Percentiles rank a stretch among this genome's conserved stretches.
Conservation (phyloP, 2,329 filamentous ascomycete species). For the Penicillium verrucosum region DNA sequence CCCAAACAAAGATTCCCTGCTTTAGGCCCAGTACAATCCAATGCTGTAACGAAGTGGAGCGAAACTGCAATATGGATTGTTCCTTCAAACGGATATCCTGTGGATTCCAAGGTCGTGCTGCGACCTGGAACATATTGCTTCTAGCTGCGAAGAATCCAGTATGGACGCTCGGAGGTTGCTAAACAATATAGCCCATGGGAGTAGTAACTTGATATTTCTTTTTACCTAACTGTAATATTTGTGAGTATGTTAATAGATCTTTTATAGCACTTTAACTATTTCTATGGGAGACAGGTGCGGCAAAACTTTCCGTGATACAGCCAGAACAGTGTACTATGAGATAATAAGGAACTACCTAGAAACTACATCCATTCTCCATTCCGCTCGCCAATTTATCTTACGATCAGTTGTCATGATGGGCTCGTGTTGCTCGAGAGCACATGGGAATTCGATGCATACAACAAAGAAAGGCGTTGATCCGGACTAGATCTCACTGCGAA, state of each 20-base stretch:
- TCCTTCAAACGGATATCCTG: background rate
- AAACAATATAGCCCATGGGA: background rate
- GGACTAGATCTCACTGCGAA: background rate
- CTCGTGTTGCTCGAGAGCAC: background rate
- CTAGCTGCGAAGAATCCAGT: no score
- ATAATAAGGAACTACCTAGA: background rate
- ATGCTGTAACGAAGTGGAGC: background rate
- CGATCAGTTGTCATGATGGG: background rate
- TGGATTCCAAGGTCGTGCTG: background rate
- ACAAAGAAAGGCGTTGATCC: background rate
- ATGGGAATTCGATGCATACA: background rate
- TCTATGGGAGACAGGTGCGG: background rate
- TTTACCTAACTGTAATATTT: background rate
- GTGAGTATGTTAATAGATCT: background rate
- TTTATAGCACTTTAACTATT: background rate
- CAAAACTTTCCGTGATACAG: background rate
- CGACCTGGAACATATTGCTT: background rate
- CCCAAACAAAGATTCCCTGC: background rate
- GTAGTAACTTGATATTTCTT: background rate
- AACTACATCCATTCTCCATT: background rate
- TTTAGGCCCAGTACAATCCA: background rate
- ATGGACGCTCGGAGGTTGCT: background rate
- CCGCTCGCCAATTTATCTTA: no score
- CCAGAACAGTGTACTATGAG: background rate
- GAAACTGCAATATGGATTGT: background rate